A percentile compares a stretch with the other conserved stretches of the same genome.
phyloP scores from a whole-genome alignment of 805 yeast genomes.

The Yamadazyma ubonensis region DNA sequence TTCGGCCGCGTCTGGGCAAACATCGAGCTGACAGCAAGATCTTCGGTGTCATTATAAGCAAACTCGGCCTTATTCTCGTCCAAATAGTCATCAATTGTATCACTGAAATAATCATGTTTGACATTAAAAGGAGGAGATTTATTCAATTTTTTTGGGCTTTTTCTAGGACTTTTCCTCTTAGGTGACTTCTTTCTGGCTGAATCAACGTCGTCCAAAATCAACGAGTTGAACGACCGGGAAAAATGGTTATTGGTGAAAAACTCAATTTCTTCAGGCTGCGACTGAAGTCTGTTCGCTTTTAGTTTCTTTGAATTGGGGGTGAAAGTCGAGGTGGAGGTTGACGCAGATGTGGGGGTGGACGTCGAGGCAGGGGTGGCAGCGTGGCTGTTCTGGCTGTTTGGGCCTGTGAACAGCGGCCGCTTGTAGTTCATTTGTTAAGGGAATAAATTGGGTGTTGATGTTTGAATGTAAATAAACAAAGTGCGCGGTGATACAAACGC shows the following conservation, averaged over 20 bases:
- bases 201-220: constrained; percentile 35
- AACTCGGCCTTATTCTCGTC: too few species aligned
- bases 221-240: constrained; percentile 42
- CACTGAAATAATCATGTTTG: constrained; percentile 28
- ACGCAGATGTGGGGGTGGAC: constrained; percentile 15
- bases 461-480: constrained; percentile 6
- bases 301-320: constrained; percentile 10
- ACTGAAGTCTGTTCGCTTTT: background rate
- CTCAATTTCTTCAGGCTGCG: constrained; percentile 17
- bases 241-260: constrained; percentile 40
- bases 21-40: background rate
- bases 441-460: background rate
- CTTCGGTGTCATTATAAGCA: constrained; percentile 1
- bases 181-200: background rate
- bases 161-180: background rate
- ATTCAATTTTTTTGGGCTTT: constrained; percentile 24
- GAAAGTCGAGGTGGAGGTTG: background rate
- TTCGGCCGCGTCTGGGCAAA: constrained; percentile 9
- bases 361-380: constrained; percentile 10
- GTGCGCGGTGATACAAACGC: constrained; percentile 2
- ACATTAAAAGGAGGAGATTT: constrained; percentile 45
- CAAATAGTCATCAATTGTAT: constrained; percentile 20
- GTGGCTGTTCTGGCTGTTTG: constrained; percentile 8
- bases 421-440: constrained; percentile 14
- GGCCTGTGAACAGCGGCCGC: constrained; percentile 28